phyloP scores from a whole-genome alignment of 2,329 filamentous ascomycete genomes.

The Pestalotiopsis sp. region DNA sequence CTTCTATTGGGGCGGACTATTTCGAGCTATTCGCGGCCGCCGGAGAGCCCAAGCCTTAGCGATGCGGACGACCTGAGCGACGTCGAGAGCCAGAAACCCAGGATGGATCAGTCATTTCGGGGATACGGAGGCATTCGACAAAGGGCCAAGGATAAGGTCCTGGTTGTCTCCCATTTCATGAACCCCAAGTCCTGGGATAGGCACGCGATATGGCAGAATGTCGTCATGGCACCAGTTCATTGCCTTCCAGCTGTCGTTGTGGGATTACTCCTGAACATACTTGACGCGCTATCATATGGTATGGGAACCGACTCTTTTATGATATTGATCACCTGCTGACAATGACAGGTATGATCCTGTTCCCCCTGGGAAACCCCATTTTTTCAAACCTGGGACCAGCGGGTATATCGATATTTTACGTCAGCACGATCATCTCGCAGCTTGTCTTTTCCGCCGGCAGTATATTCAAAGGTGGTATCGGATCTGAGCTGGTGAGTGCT shows the following conservation, averaged over 20 bases:
- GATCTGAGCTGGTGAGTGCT: constrained; percentile 79
- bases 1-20: constrained; percentile 38
- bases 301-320: constrained; percentile 26
- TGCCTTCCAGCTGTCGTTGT: constrained; percentile 86
- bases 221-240: constrained; percentile 67
- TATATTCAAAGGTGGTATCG: constrained; percentile 86
- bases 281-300: constrained; percentile 95
- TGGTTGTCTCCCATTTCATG: constrained; percentile 34
- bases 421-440: constrained; percentile 94
- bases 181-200: constrained; percentile 76
- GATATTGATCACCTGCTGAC: background rate
- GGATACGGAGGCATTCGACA: constrained; percentile 29
- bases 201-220: constrained; percentile 64
- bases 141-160: constrained; percentile 22
- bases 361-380: constrained; percentile 83
- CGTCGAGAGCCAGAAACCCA: constrained; percentile 54
- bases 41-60: constrained; percentile 23
- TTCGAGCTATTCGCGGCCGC: constrained; percentile 31
- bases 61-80: constrained; percentile 39
- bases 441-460: constrained; percentile 86
- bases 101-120: constrained; percentile 18
- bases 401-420: constrained; percentile 97
- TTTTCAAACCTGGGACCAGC: constrained; percentile 88
- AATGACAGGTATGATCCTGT: constrained; percentile 83
- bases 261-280: constrained; percentile 85